A percentile compares a stretch with the other conserved stretches of the same genome.
Evolutionary conservation across 306 rosid species (phyloP).

Genomic region (Cyamopsis tetragonoloba): DNA sequence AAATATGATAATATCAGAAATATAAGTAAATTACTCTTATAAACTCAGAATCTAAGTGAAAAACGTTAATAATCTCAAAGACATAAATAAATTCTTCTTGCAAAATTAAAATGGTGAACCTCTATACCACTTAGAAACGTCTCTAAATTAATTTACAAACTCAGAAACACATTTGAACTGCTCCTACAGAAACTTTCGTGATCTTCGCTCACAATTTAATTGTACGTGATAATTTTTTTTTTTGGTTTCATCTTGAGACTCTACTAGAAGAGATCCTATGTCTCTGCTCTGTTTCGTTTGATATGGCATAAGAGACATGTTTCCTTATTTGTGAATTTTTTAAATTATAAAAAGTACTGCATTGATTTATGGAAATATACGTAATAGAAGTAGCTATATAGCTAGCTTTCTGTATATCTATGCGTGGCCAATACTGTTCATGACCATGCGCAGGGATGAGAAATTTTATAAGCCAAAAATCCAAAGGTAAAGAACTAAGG

Average conservation of each 20-base stretch:
- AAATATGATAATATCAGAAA: too few relatives aligned
- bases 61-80: too few relatives aligned
- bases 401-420: neutral
- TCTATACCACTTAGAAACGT: too few relatives aligned
- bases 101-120: too few relatives aligned
- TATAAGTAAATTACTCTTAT: too few relatives aligned
- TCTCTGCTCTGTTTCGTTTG: conserved; percentile 13
- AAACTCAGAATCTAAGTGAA: too few relatives aligned
- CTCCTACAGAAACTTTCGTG: too few relatives aligned
- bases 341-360: neutral
- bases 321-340: neutral
- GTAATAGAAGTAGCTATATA: neutral
- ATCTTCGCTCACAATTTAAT: too few relatives aligned
- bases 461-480: conserved; percentile 35
- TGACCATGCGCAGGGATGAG: conserved; percentile 29
- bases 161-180: too few relatives aligned
- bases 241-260: neutral
- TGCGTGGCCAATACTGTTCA: conserved; percentile 31
- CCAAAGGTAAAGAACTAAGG: conserved; percentile 16
- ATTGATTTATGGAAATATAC: neutral
- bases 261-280: conserved; percentile 1
- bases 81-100: too few relatives aligned
- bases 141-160: too few relatives aligned
- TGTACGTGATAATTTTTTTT: neutral
- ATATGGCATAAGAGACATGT: neutral